Percentiles rank a stretch among this genome's conserved stretches.
Evolutionary conservation across 768 basidiomycete species (phyloP).

Genomic region (Hypholoma sublateritium): DNA sequence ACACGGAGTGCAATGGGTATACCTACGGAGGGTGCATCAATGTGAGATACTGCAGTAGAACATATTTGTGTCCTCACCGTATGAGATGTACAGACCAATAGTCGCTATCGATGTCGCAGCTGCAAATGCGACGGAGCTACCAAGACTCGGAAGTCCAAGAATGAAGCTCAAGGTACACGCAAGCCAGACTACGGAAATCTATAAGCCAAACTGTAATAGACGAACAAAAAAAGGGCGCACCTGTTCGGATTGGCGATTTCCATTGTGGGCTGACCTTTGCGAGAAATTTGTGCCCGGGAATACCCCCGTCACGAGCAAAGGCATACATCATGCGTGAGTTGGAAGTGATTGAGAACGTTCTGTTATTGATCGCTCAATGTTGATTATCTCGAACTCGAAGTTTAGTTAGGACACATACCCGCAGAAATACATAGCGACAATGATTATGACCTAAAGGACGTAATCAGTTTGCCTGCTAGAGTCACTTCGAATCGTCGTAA

Average conservation of each 20-base stretch:
- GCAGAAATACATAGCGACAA: slow-evolving; percentile 76
- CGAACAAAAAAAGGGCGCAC: slow-evolving; percentile 28
- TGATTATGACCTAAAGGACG: slow-evolving; percentile 52
- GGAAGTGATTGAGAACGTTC: slow-evolving; percentile 75
- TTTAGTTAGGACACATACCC: slow-evolving; percentile 38
- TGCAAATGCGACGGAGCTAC: slow-evolving; percentile 69
- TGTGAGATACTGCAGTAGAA: neutral
- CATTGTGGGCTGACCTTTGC: slow-evolving; percentile 57
- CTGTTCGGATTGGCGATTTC: slow-evolving; percentile 69
- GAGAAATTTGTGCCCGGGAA: slow-evolving; percentile 69
- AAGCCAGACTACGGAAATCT: slow-evolving; percentile 59
- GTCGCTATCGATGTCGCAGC: slow-evolving; percentile 65
- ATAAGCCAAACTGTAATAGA: neutral
- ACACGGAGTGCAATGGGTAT: slow-evolving; percentile 73
- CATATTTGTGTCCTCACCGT: slow-evolving; percentile 40
- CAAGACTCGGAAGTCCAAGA: slow-evolving; percentile 71
- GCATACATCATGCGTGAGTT: slow-evolving; percentile 87
- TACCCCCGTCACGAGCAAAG: slow-evolving; percentile 72
- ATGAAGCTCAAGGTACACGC: slow-evolving; percentile 76
- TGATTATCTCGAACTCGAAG: neutral
- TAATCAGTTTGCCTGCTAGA: neutral
- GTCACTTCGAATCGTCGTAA: neutral
- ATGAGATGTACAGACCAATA: slow-evolving; percentile 76
- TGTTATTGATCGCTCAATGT: slow-evolving; percentile 16
- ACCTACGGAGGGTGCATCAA: slow-evolving; percentile 27